Base-by-base conservation (phyloP, 2,329 filamentous ascomycete genomes). In the Pestalotiopsis fici region DNA sequence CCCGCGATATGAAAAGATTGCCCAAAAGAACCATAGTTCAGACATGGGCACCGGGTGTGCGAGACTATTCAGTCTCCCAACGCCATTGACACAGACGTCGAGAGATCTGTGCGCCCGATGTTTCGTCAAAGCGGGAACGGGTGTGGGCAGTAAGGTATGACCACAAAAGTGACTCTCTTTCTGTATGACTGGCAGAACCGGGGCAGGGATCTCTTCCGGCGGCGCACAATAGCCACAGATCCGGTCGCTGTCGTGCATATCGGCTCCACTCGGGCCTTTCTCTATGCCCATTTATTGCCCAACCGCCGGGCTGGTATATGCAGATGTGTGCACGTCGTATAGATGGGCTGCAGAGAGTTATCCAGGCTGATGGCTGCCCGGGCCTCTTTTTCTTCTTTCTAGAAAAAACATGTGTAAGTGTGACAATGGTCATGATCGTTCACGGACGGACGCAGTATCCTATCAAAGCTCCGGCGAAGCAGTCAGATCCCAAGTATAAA, bases 31-130 rank as follows among this genome's bases (percentile, higher is more conserved):
- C 39, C 59, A 39, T 61, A 31, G 21, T 39, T 25, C 25, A 25
- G 28, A 12, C 13, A 18, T 28, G 59, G 25, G 28, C 59, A 39
- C 12, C 43, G 18, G 43, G 43, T 23, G 43, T 31, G 23, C 25
- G 27, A 57, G 55, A 57, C 55, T 57, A 57, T 57, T 57, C 55
- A 31, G 25, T 31, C 55, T n/a, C 11, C 55, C 15, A 15, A 15
- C 21, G 9, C 28, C 4, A 11, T 35, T 15, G 57, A 37, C 27
- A 35, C 28, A 31, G 57, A 60, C 25, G n/a, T 35, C 57, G 27
- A 15, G 57, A 60, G 57, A 60, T 60, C 57, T 60, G 57, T 60
- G 57, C 57, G 57, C 28, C 28, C 28, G 31, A 27, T 60, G 57
- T 60, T 21, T 60, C 57, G 27, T 31, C 57, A 37, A 60, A 60